Conservation (phyloP, 805 yeast species). For the Lachancea fermentati region DNA sequence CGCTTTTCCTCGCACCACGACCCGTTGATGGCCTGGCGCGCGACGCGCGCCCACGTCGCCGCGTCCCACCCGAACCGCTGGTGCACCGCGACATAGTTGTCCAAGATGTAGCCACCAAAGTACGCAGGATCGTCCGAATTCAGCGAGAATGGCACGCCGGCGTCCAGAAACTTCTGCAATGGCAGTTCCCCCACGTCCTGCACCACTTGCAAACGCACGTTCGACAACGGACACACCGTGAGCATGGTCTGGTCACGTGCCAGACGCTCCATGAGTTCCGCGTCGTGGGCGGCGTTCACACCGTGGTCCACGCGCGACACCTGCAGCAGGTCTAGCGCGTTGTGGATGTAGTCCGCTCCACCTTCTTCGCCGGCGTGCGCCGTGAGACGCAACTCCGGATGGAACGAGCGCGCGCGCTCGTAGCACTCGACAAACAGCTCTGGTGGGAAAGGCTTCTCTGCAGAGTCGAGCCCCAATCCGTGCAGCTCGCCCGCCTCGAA, state of each 20-base stretch:
- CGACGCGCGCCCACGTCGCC: conserved; percentile 58
- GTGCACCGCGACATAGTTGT: conserved; percentile 65
- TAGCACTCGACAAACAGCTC: conserved; percentile 62
- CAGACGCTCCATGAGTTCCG: conserved; percentile 49
- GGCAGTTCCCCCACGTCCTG: conserved; percentile 64
- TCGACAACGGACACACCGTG: conserved; percentile 73
- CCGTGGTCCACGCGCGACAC: conserved; percentile 80
- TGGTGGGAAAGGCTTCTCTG: conserved; percentile 77
- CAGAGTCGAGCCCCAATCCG: conserved; percentile 78
- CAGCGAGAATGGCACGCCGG: conserved; percentile 63
- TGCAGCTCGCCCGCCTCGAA: conserved; percentile 54
- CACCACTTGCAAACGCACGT: conserved; percentile 70
- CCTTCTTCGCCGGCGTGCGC: conserved; percentile 94
- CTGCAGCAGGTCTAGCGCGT: conserved; percentile 52
- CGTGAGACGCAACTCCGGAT: conserved; percentile 56
- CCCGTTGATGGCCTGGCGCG: conserved; percentile 60
- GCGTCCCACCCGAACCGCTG: conserved; percentile 52
- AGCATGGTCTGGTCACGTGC: conserved; percentile 52
- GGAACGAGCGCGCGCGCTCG: conserved; percentile 39
- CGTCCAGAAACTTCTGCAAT: conserved; percentile 51
- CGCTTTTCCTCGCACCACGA: conserved; percentile 69
- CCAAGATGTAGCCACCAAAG: conserved; percentile 79
- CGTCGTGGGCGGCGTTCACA: conserved; percentile 54
- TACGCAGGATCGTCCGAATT: conserved; percentile 81
- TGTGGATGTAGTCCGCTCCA: conserved; percentile 58